Base-by-base conservation (phyloP, 2,329 filamentous ascomycete genomes). In the Penicillium sumatraense region DNA sequence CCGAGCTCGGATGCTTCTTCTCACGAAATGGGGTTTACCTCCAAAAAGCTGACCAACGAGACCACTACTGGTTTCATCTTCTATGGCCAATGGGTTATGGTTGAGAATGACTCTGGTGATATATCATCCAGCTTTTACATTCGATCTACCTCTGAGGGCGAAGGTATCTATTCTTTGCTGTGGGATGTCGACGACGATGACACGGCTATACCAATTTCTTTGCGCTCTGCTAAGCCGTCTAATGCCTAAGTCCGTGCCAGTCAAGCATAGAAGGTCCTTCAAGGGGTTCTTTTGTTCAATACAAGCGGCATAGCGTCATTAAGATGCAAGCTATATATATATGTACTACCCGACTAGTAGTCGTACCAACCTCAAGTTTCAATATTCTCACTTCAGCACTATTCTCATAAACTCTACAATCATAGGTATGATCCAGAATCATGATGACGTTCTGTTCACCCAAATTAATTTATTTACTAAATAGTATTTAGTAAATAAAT, bases 111-210 rank as follows among this genome's bases (percentile, higher is more conserved):
- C 1, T 29, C 26, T 13, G 51, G 55, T 26, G 36, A 54, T 14
- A 57, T 49, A 20, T 54, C 35, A 26, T 57, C 55, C 27, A 57
- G 51, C 35, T 54, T 57, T 36, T 54, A 48, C 31, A 24, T 57
- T 14, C 42, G 36, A 14, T 24, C 31, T 24, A 7, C 23, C 11
- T 27, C 41, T 24, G 41, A 44, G 21, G 51, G 47, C 11, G 40
- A 53, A 16, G 54, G 40, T 3, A 21, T 50, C 13, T 53, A 53
- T 44, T 53, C 50, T 16, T 26, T 57, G 33, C 38, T 53, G 16
- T 57, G 47, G 51, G 35, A 51, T 54, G 29, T 27, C 20, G 38
- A 47, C 10, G 51, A 54, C 49, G 47, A 54, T 21, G 51, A 57
- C 4, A 33, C 41, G 13, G 55, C 47, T 18, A 44, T 57, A 33